Base-by-base conservation (phyloP, 2,329 filamentous ascomycete genomes). In the Aspergillus aculeatinus region DNA sequence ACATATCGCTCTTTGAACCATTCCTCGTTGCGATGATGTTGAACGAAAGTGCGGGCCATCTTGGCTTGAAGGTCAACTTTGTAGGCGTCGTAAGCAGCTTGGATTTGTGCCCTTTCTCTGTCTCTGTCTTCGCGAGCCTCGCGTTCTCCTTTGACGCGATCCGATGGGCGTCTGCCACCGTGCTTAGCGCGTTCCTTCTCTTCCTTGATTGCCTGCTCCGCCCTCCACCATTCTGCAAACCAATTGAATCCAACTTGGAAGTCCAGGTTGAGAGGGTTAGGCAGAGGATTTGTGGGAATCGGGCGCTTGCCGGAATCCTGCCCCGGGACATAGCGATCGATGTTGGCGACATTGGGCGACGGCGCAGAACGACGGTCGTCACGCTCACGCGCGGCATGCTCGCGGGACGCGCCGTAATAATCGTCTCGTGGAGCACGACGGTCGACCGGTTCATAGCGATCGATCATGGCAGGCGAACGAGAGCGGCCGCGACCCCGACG, bases 1-100 rank as follows among this genome's bases (percentile, higher is more conserved):
- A 96, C 88, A 69, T 99, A 99, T 73, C 92, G 88, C 77, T 99
- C 95, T 68, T 89, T 91, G 79, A 99, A 99, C 95, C 95, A 99
- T 73, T 99, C 94, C 75, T 99, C 95, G 48, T 88, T 87, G 74
- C 96, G 96, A 77, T 99, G 95, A 68, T 92, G 89, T 53, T 89
- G 86, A 48, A 99, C 95, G 73, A 99, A 99, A 1, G 85, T 82
- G 65, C 92, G 88, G 0, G 95, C 93, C 89, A 96, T 94, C 66
- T 85, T 84, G 39, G 86, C 79, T 66, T 88, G 86, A 11, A 88
- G 77, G 60, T 87, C 85, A 67, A 85, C 83, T 72, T 89, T 89
- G 78, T 89, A 89, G 47, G 81, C 74, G 68, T 88, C 86, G 62
- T 89, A 89, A 3, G 85, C 85, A 23, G 81, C 80, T 62, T 89